Conservation (phyloP, 805 yeast genomes). For the Spathaspora sp. region DNA sequence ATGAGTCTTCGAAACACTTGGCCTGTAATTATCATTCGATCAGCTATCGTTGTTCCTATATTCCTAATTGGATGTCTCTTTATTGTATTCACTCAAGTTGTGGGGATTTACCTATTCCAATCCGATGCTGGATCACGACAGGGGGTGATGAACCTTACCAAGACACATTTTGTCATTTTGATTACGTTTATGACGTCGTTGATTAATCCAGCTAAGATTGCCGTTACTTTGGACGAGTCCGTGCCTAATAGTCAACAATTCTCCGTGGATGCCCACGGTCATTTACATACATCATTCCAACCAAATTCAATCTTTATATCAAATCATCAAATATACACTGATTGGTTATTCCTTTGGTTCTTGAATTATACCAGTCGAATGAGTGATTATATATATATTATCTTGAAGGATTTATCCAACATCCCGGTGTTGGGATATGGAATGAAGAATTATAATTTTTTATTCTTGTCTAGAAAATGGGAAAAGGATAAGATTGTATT, state of each 20-base stretch:
- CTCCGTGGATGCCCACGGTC: slow-evolving; percentile 27
- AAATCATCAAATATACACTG: slow-evolving; percentile 93
- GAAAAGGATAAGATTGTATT: slow-evolving; percentile 62
- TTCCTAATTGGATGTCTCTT: slow-evolving; percentile 31
- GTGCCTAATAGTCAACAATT: slow-evolving; percentile 16
- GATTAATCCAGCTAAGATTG: slow-evolving; percentile 50
- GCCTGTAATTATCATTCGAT: slow-evolving; percentile 19
- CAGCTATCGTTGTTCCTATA: slow-evolving; percentile 16
- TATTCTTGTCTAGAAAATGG: slow-evolving; percentile 86
- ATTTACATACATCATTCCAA: slow-evolving; percentile 26
- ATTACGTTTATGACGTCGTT: slow-evolving; percentile 48
- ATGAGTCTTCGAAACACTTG: slow-evolving; percentile 8
- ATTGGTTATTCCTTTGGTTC: slow-evolving; percentile 94
- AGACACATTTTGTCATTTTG: slow-evolving; percentile 53
- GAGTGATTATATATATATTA: slow-evolving; percentile 64
- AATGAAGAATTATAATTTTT: slow-evolving; percentile 73
- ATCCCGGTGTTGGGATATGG: slow-evolving; percentile 84
- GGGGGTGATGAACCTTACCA: slow-evolving; percentile 49
- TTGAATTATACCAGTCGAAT: slow-evolving; percentile 63
- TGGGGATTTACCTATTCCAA: slow-evolving; percentile 29
- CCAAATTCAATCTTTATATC: slow-evolving; percentile 65
- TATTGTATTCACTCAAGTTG: slow-evolving; percentile 44
- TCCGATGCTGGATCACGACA: slow-evolving; percentile 32
- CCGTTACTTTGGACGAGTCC: slow-evolving; percentile 43
- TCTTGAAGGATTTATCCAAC: slow-evolving; percentile 71